phyloP scores from a whole-genome alignment of 768 basidiomycete species.

The Boletus eberwhitei region DNA sequence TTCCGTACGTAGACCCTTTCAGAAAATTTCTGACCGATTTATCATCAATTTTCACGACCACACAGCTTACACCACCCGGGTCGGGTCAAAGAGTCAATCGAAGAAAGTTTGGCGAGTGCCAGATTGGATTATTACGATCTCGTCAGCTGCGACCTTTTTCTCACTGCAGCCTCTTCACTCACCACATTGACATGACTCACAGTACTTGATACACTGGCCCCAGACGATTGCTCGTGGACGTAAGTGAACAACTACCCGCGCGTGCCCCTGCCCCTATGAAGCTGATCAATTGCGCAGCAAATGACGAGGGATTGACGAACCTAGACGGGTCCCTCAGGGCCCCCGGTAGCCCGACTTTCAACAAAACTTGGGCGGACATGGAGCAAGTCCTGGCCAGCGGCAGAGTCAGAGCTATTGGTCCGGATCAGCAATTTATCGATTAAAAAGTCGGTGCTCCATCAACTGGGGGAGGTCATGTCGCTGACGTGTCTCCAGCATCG shows the following conservation, averaged over 20 bases:
- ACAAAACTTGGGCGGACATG: slow-evolving; percentile 11
- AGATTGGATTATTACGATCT: slow-evolving; percentile 49
- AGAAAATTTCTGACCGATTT: not conserved
- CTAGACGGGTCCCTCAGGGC: not conserved
- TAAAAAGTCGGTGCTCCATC: slow-evolving; percentile 13
- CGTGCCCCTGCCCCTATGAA: not conserved
- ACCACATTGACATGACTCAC: not conserved
- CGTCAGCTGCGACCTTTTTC: slow-evolving; percentile 6
- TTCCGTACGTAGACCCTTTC: slow-evolving; percentile 27
- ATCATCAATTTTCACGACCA: not conserved
- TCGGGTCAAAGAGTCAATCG: slow-evolving; percentile 40
- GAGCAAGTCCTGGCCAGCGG: slow-evolving; percentile 5
- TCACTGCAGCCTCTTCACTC: not conserved
- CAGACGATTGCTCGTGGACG: slow-evolving; percentile 2
- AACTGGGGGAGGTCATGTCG: not conserved
- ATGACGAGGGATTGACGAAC: not conserved
- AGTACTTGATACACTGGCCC: slow-evolving; percentile 2
- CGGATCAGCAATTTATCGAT: slow-evolving; percentile 43
- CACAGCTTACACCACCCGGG: slow-evolving; percentile 24
- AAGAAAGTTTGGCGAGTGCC: slow-evolving; percentile 39
- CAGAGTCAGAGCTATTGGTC: slow-evolving; percentile 34
- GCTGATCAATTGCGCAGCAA: not conserved
- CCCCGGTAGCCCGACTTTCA: not conserved
- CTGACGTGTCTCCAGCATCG: slow-evolving; percentile 7
- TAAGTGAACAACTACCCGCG: not conserved